phyloP scores from a whole-genome alignment of 1,284 basidiomycete species.

The Coniophora puteana region DNA sequence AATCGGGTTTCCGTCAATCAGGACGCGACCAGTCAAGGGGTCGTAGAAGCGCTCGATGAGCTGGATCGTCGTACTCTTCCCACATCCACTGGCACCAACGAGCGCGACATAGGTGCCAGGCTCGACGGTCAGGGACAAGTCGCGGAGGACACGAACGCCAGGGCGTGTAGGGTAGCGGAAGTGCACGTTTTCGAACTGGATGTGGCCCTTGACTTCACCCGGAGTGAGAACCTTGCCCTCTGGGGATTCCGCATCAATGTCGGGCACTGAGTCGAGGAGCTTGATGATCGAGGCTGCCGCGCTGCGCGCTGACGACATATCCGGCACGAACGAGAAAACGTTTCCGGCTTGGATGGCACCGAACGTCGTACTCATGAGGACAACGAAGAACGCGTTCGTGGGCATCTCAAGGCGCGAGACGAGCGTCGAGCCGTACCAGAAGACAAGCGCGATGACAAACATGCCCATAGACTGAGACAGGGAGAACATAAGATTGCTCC shows the following conservation, averaged over 20 bases:
- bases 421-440: constrained; percentile 75
- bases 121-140: constrained; percentile 70
- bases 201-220: constrained; percentile 59
- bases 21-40: constrained; percentile 55
- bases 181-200: constrained; percentile 76
- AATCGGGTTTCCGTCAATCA: constrained; percentile 75
- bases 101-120: constrained; percentile 92
- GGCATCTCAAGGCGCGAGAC: constrained; percentile 56
- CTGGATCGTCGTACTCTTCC: constrained; percentile 84
- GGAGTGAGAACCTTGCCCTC: constrained; percentile 57
- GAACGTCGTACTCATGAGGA: constrained; percentile 71
- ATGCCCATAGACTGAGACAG: constrained; percentile 76
- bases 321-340: constrained; percentile 89
- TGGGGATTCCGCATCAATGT: constrained; percentile 75
- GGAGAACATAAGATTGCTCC: constrained; percentile 73
- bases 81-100: constrained; percentile 82
- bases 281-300: constrained; percentile 74
- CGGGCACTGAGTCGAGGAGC: constrained; percentile 70
- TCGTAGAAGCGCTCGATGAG: constrained; percentile 86
- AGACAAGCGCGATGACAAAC: constrained; percentile 80
- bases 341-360: constrained; percentile 76
- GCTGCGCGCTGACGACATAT: constrained; percentile 82
- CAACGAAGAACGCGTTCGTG: constrained; percentile 78
- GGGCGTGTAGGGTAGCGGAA: constrained; percentile 92
- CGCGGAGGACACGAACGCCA: constrained; percentile 79